Percentiles rank a stretch among this genome's conserved stretches.
Evolutionary conservation across 805 yeast species (phyloP).

Genomic region (Saccharomycopsis lassenensis): DNA sequence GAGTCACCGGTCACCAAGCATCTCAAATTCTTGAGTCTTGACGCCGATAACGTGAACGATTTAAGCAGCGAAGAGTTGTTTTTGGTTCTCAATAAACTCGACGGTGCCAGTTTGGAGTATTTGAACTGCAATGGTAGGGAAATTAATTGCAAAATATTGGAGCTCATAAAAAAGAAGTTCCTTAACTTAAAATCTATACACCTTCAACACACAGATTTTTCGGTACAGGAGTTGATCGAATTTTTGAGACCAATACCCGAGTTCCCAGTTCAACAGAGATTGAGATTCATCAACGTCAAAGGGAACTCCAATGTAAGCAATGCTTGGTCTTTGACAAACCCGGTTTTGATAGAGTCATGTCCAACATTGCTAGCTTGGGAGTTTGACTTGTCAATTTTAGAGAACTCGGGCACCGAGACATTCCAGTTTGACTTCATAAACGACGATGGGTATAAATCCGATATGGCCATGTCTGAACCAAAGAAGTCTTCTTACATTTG

Average conservation of each 20-base stretch:
- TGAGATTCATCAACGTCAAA: constrained; percentile 37
- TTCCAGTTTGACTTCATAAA: constrained; percentile 8
- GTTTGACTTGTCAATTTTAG: constrained; percentile 35
- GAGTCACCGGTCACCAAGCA: neutral
- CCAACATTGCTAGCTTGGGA: constrained; percentile 35
- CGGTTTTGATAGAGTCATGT: constrained; percentile 22
- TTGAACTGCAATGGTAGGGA: constrained; percentile 14
- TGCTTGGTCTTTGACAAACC: constrained; percentile 28
- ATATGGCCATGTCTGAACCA: neutral
- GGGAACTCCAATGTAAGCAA: constrained; percentile 30
- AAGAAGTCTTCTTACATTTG: constrained; percentile 15
- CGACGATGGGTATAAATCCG: neutral
- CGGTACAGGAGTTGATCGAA: constrained; percentile 43
- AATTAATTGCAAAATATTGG: constrained; percentile 5
- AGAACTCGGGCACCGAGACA: constrained; percentile 26
- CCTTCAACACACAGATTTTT: constrained; percentile 29
- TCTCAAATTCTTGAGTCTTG: constrained; percentile 16
- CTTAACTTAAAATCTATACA: constrained; percentile 22
- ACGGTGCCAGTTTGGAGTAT: constrained; percentile 8
- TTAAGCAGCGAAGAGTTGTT: constrained; percentile 10
- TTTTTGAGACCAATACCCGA: constrained; percentile 28
- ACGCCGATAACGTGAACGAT: constrained; percentile 16
- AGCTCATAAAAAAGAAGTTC: constrained; percentile 12
- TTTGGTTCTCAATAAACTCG: constrained; percentile 4
- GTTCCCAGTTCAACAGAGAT: constrained; percentile 14